Evolutionary conservation across 768 basidiomycete genomes (phyloP).

Genomic region (Lentinula raphanica): DNA sequence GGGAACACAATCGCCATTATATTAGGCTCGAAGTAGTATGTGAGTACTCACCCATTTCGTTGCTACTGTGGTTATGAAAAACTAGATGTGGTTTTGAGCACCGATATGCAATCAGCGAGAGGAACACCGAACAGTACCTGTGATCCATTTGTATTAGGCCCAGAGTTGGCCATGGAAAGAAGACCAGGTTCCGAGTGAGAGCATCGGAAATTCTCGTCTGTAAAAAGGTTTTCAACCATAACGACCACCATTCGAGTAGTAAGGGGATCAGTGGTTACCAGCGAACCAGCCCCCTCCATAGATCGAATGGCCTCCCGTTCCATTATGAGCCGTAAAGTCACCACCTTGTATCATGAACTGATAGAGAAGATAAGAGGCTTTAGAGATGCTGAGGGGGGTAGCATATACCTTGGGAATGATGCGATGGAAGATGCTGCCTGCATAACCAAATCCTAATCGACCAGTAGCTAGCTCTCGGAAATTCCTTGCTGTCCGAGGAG

Average conservation of each 20-base stretch:
- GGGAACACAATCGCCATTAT: constrained; percentile 39
- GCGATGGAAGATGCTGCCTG: constrained; percentile 29
- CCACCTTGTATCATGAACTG: constrained; percentile 89
- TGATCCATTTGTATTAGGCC: constrained; percentile 81
- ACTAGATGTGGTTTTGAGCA: constrained; percentile 31
- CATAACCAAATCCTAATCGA: constrained; percentile 68
- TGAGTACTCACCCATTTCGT: constrained; percentile 42
- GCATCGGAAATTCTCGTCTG: constrained; percentile 80
- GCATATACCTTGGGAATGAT: background rate
- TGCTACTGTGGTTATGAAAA: constrained; percentile 83
- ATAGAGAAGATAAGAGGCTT: constrained; percentile 50
- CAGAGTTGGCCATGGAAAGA: constrained; percentile 79
- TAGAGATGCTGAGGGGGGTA: background rate
- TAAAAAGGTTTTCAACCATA: background rate
- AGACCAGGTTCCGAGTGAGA: constrained; percentile 69
- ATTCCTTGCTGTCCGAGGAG: constrained; percentile 72
- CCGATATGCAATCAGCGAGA: background rate
- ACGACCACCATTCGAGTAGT: constrained; percentile 10
- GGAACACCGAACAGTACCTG: background rate
- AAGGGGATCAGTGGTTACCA: constrained; percentile 32
- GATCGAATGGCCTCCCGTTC: constrained; percentile 79
- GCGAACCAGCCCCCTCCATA: constrained; percentile 58
- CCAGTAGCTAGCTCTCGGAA: constrained; percentile 89
- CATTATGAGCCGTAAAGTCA: constrained; percentile 67
- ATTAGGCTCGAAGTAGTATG: constrained; percentile 10